Percentiles rank a stretch among this genome's conserved stretches.
Conservation (phyloP, 768 basidiomycete species). For the Phaeotremella fagi region DNA sequence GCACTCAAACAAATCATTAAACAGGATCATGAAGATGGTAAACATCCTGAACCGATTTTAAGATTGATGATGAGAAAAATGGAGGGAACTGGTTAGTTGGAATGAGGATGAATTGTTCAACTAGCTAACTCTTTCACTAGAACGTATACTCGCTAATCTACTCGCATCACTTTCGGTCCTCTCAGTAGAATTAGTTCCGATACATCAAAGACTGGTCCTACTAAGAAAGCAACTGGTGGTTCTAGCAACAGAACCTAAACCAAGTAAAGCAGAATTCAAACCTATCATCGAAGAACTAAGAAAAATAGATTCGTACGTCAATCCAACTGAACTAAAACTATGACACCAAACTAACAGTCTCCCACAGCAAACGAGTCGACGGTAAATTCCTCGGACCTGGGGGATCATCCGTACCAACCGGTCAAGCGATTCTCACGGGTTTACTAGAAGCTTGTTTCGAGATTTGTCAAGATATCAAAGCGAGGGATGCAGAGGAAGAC, state of each 20-base stretch:
- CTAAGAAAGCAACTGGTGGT: constrained; percentile 83
- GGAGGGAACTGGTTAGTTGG: constrained; percentile 75
- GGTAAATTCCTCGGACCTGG: constrained; percentile 92
- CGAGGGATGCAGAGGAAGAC: constrained; percentile 70
- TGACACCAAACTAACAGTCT: no score
- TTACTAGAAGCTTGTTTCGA: constrained; percentile 96
- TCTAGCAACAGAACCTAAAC: constrained; percentile 72
- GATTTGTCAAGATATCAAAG: constrained; percentile 88
- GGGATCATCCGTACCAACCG: constrained; percentile 74
- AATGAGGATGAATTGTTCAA: background rate
- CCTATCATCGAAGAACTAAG: constrained; percentile 85
- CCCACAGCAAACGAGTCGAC: constrained; percentile 78
- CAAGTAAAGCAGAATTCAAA: constrained; percentile 80
- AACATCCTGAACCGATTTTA: constrained; percentile 79
- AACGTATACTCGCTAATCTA: constrained; percentile 69
- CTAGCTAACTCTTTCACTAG: constrained; percentile 50
- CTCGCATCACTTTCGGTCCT: constrained; percentile 80
- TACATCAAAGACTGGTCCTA: constrained; percentile 81
- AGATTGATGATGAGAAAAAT: constrained; percentile 85
- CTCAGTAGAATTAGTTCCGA: constrained; percentile 80
- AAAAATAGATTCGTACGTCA: constrained; percentile 65
- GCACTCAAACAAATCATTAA: constrained; percentile 83
- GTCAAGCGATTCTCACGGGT: constrained; percentile 85
- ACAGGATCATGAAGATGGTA: constrained; percentile 70
- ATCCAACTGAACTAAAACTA: no score